Evolutionary conservation across 148 eudicot species (phyloP).

Genomic region (Limonium bicolor): DNA sequence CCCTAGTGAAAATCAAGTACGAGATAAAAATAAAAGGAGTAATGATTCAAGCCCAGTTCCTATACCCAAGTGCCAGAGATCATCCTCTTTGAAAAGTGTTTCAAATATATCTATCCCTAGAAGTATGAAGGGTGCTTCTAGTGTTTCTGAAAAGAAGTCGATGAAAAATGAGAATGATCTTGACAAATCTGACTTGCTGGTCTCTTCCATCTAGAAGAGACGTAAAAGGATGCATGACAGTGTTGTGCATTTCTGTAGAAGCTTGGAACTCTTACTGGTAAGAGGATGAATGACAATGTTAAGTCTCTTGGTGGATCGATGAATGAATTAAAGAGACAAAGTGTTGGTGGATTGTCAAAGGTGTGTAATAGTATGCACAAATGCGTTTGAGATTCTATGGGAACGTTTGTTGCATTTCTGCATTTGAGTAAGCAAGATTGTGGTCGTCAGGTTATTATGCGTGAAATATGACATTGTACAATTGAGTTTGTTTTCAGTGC

Average conservation of each 20-base stretch:
- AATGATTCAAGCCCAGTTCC: constrained; percentile 27
- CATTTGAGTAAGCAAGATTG: too few species aligned
- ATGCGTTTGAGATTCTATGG: too few species aligned
- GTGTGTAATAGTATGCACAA: too few species aligned
- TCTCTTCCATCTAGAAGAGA: constrained; percentile 27
- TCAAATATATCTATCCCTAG: constrained; percentile 13
- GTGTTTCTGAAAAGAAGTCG: constrained; percentile 18
- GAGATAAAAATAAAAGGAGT: constrained; percentile 30
- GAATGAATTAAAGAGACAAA: constrained; percentile 47
- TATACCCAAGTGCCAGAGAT: constrained; percentile 65
- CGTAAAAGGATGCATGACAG: constrained; percentile 11
- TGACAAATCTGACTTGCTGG: constrained; percentile 27
- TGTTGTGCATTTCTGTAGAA: constrained; percentile 23
- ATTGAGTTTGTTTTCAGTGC: too few species aligned
- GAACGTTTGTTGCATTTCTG: too few species aligned
- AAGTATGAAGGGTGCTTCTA: constrained; percentile 14
- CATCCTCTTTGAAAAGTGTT: constrained; percentile 28
- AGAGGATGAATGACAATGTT: constrained; percentile 1
- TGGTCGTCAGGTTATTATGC: too few species aligned
- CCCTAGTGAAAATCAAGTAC: constrained; percentile 12
- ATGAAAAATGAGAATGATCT: constrained; percentile 25
- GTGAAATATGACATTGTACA: too few species aligned
- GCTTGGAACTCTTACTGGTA: constrained; percentile 8
- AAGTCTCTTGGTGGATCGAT: constrained; percentile 24
- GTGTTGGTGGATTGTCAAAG: constrained; percentile 56